Evolutionary conservation across 805 yeast genomes (phyloP).

Genomic region (Lipomyces yamanashiensis): DNA sequence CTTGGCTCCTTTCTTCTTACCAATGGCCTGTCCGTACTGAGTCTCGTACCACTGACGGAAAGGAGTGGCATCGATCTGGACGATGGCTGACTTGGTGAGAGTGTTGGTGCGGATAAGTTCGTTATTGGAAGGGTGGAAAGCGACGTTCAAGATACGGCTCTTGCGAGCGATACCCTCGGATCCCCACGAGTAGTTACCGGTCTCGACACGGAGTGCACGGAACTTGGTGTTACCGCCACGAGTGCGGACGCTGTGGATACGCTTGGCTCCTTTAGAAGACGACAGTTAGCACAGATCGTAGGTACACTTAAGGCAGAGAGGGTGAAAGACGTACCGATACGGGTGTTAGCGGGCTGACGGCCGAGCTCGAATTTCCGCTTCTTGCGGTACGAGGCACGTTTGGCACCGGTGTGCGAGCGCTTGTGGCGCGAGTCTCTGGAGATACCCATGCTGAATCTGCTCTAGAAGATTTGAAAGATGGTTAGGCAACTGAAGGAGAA

Average conservation of each 20-base stretch:
- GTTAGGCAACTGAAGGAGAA: neutral
- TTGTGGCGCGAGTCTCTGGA: slow-evolving; percentile 99
- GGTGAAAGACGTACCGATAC: slow-evolving; percentile 61
- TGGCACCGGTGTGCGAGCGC: slow-evolving; percentile 99
- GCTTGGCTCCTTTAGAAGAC: slow-evolving; percentile 66
- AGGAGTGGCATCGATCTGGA: slow-evolving; percentile 99
- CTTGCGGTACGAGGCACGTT: slow-evolving; percentile 99
- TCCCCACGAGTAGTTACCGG: slow-evolving; percentile 98
- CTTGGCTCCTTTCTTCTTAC: slow-evolving; percentile 67
- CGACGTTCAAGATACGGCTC: slow-evolving; percentile 98
- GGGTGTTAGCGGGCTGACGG: slow-evolving; percentile 99
- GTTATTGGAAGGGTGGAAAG: slow-evolving; percentile 99
- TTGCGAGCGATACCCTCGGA: slow-evolving; percentile 98
- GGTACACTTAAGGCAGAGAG: neutral
- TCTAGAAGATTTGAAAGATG: slow-evolving; percentile 2
- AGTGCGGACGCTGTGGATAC: slow-evolving; percentile 98
- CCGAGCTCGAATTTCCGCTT: slow-evolving; percentile 99
- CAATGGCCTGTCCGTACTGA: slow-evolving; percentile 93
- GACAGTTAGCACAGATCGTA: neutral
- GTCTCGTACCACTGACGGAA: slow-evolving; percentile 99
- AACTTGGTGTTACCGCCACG: slow-evolving; percentile 99
- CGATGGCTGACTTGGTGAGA: slow-evolving; percentile 97
- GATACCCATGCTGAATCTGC: slow-evolving; percentile 78
- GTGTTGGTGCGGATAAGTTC: slow-evolving; percentile 99
- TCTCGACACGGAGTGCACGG: slow-evolving; percentile 99